phyloP scores from a whole-genome alignment of 306 rosid species.

The Urtica urens region DNA sequence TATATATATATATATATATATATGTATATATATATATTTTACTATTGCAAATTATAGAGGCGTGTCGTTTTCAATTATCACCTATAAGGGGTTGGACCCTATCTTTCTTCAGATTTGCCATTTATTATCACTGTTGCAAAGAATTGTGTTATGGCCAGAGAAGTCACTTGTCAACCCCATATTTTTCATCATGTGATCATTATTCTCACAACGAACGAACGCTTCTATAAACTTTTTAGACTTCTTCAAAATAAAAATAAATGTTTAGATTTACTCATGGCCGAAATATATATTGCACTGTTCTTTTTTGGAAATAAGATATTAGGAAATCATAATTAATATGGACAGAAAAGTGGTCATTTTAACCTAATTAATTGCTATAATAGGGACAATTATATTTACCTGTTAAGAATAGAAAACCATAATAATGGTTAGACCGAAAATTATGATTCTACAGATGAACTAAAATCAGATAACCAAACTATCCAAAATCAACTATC shows the following conservation, averaged over 20 bases:
- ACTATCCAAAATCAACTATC: too few relatives aligned
- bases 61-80: constrained; percentile 8
- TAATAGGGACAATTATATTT: too few relatives aligned
- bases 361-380: too few relatives aligned
- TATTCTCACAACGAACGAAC: background rate
- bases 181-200: background rate
- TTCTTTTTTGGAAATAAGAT: too few relatives aligned
- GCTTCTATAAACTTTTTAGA: background rate
- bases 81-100: constrained; percentile 2
- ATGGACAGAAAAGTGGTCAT: too few relatives aligned
- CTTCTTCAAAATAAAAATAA: background rate
- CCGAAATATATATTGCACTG: too few relatives aligned
- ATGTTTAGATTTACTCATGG: background rate
- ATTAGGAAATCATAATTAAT: too few relatives aligned
- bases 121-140: background rate
- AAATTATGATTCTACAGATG: too few relatives aligned
- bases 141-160: constrained; percentile 1
- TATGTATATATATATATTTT: background rate
- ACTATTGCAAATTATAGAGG: too few relatives aligned
- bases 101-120: constrained; percentile 5
- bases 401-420: too few relatives aligned
- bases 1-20: background rate
- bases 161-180: constrained; percentile 4
- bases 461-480: too few relatives aligned
- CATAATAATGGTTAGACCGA: too few relatives aligned